Evolutionary conservation across 2,329 filamentous ascomycete species (phyloP).

Genomic region (Fonsecaea monophora): DNA sequence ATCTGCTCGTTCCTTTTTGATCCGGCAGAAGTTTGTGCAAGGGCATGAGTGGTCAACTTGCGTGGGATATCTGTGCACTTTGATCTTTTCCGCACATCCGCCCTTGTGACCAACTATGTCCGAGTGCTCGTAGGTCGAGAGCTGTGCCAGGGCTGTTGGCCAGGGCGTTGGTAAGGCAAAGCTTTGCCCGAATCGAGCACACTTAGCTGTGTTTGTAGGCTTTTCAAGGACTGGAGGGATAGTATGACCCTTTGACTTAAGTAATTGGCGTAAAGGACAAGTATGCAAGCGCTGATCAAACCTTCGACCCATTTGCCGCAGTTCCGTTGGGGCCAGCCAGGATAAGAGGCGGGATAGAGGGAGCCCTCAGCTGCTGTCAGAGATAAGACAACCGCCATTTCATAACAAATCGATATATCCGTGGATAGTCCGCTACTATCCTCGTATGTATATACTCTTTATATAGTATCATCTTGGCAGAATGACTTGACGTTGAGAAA

Average conservation of each 20-base stretch:
- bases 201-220: neutral
- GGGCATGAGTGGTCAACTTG: neutral
- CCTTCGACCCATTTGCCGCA: neutral
- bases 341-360: neutral
- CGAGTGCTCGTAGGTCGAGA: neutral
- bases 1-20: neutral
- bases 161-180: neutral
- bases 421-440: neutral
- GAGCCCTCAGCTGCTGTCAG: neutral
- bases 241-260: neutral
- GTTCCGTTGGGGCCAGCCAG: neutral
- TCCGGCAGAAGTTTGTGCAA: neutral
- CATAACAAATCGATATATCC: constrained; percentile 4
- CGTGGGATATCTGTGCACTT: constrained; percentile 1
- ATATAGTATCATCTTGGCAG: neutral
- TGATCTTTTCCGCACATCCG: constrained; percentile 1
- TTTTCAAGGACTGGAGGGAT: no score
- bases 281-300: neutral
- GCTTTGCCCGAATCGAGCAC: neutral
- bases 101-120: neutral
- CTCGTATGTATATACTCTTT: neutral
- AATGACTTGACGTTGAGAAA: neutral
- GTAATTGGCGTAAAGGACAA: neutral
- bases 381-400: neutral
- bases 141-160: neutral